These are phyloP conservation scores for Arthrobotrys musiformis DNA, from an alignment of 2,329 filamentous ascomycete species.

Conservation along the genomic window DNA sequence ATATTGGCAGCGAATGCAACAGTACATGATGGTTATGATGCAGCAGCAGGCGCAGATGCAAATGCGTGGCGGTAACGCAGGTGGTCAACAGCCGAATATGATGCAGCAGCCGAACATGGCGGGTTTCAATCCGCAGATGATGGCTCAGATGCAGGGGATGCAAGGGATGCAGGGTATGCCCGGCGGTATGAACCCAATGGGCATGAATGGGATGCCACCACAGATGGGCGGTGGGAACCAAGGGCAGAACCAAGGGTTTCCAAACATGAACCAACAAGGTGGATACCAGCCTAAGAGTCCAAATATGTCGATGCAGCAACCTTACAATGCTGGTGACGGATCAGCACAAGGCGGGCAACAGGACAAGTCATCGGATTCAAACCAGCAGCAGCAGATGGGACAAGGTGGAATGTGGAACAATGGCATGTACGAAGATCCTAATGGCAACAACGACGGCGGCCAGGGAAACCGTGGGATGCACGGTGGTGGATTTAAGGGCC, in stretches of 20 bases:
- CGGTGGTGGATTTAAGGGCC: slow-evolving; percentile 62
- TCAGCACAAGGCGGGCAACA: slow-evolving; percentile 60
- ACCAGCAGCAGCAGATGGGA: slow-evolving; percentile 56
- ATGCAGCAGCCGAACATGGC: slow-evolving; percentile 62
- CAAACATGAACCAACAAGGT: slow-evolving; percentile 63
- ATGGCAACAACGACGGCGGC: slow-evolving; percentile 25
- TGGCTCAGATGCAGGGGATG: slow-evolving; percentile 72
- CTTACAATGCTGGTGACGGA: slow-evolving; percentile 58
- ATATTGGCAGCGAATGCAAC: slow-evolving; percentile 98
- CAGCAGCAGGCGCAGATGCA: slow-evolving; percentile 77
- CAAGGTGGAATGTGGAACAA: slow-evolving; percentile 57
- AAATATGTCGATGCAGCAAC: slow-evolving; percentile 63
- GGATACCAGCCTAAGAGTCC: slow-evolving; percentile 62
- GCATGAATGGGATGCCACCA: slow-evolving; percentile 63
- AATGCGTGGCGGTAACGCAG: slow-evolving; percentile 68
- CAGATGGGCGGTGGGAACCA: slow-evolving; percentile 58
- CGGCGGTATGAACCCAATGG: slow-evolving; percentile 61
- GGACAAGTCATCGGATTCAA: slow-evolving; percentile 32
- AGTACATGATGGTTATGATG: slow-evolving; percentile 89
- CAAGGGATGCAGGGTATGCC: slow-evolving; percentile 65
- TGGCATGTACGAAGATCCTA: slow-evolving; percentile 54
- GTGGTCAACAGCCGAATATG: slow-evolving; percentile 70
- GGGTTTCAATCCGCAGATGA: slow-evolving; percentile 54
- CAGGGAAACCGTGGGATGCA: slow-evolving; percentile 47
- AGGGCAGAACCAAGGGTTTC: slow-evolving; percentile 67